Base-by-base conservation (phyloP, 305 asterid genomes). In the Solanum chacoense region DNA sequence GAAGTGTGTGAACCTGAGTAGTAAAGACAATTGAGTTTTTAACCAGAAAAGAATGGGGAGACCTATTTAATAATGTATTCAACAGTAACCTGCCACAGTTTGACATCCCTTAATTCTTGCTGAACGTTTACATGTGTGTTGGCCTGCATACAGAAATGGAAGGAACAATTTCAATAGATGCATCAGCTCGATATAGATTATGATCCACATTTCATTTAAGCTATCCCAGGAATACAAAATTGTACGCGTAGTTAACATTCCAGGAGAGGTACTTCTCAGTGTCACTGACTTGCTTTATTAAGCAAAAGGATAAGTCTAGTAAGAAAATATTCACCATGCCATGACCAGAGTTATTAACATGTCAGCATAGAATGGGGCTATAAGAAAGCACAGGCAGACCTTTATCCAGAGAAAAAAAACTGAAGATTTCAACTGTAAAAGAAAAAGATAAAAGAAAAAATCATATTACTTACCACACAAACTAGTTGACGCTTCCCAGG, bases 401-500 rank as follows among this genome's bases (percentile, higher is more conserved):
- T 83, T 83, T 29, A 20, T 55, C 26, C 32, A 22, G 42, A 50
- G 40, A 5, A 38, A 31, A 55, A 50, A 20, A 83, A 31, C 20
- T 83, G 73, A 83, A 50, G 29, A 83, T 29, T 18, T 84, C 74
- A 84, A 34, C 7, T 11, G 22, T 55, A 84, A 84, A 31, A 11
- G 67, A 7, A 20, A 6, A 24, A 14, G 26, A 8, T 14, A 12
- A 88, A 38, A 65, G 40, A 76, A 24, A 71, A 32, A 34, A 71
- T 77, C 63, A 55, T 35, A 32, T n/a, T 42, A 26, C 95, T 91
- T 93, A 97, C 99, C 96, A 97, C 99, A 93, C 99, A 97, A 85
- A 97, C 96, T 86, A 97, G 99, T 92, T 97, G 99, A 80, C 98
- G 98, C 93, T 95, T 95, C 59, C 96, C 98, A 22, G 94, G 95